A percentile compares a stretch with the other conserved stretches of the same genome.
Conservation (phyloP, 345 rosid species). For the Euphorbia tirucalli region DNA sequence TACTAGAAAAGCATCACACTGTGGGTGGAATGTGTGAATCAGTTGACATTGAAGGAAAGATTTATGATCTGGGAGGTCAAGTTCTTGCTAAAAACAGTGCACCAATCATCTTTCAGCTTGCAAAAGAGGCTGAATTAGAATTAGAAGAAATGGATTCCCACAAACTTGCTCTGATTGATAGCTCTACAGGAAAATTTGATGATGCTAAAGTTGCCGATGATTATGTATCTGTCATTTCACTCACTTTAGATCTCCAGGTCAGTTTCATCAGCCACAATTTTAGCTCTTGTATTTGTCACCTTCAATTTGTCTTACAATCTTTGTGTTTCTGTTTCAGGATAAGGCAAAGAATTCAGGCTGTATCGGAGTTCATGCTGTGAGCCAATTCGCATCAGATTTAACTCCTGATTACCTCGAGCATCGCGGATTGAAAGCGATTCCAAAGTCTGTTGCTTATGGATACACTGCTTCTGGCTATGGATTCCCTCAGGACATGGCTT, state of each 20-base stretch:
- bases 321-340: slow-evolving; percentile 43
- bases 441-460: slow-evolving; percentile 61
- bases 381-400: slow-evolving; percentile 55
- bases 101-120: slow-evolving; percentile 58
- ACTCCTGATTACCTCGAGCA: slow-evolving; percentile 44
- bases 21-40: slow-evolving; percentile 79
- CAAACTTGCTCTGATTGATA: slow-evolving; percentile 55
- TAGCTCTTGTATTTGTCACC: too few species aligned
- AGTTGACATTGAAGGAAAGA: slow-evolving; percentile 54
- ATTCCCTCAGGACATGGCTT: slow-evolving; percentile 65
- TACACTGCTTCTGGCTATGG: slow-evolving; percentile 78
- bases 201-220: slow-evolving; percentile 61
- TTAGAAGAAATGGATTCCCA: slow-evolving; percentile 65
- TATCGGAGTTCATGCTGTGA: slow-evolving; percentile 58
- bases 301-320: too few species aligned
- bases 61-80: slow-evolving; percentile 71
- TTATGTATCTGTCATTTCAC: slow-evolving; percentile 54
- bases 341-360: slow-evolving; percentile 47
- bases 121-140: slow-evolving; percentile 48
- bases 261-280: too few species aligned
- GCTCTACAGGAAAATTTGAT: slow-evolving; percentile 47
- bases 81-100: slow-evolving; percentile 72
- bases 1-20: slow-evolving; percentile 55
- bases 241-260: slow-evolving; percentile 66
- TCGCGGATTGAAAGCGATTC: slow-evolving; percentile 47